Percentiles rank a stretch among this genome's conserved stretches.
phyloP scores from a whole-genome alignment of 768 basidiomycete genomes.

The Suillus variegatus region DNA sequence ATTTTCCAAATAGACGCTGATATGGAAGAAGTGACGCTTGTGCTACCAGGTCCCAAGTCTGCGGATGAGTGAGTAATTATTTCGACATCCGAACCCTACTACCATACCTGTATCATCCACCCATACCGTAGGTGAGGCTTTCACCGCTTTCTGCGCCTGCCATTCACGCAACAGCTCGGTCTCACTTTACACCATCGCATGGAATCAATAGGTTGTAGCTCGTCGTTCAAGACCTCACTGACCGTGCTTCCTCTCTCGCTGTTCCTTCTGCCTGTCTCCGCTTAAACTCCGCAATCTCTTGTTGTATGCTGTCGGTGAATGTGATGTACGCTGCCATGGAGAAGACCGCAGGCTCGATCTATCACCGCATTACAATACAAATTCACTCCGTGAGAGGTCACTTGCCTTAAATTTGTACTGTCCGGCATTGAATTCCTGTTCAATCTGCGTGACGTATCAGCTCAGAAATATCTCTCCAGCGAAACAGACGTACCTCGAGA shows the following conservation, averaged over 20 bases:
- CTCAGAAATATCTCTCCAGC: neutral
- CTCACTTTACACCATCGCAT: slow-evolving; percentile 37
- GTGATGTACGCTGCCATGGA: slow-evolving; percentile 51
- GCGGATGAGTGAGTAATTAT: neutral
- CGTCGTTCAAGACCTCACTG: slow-evolving; percentile 9
- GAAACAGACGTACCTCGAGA: slow-evolving; percentile 37
- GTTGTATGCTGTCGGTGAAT: slow-evolving; percentile 42
- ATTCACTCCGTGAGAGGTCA: slow-evolving; percentile 10
- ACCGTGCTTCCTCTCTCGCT: slow-evolving; percentile 43
- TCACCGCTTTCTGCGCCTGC: slow-evolving; percentile 33
- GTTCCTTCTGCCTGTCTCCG: slow-evolving; percentile 39
- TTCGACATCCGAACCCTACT: neutral
- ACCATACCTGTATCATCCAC: neutral
- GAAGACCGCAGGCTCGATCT: slow-evolving; percentile 54
- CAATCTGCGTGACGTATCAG: slow-evolving; percentile 37
- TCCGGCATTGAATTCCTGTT: slow-evolving; percentile 53
- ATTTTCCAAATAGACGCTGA: slow-evolving; percentile 45
- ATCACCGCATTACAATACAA: slow-evolving; percentile 7
- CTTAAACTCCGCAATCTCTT: slow-evolving; percentile 45
- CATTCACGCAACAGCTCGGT: slow-evolving; percentile 43
- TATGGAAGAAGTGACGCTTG: slow-evolving; percentile 15
- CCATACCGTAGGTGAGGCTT: neutral
- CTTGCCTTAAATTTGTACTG: slow-evolving; percentile 51
- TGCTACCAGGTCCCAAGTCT: slow-evolving; percentile 8
- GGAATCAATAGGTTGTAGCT: neutral